phyloP scores from a whole-genome alignment of 1,284 basidiomycete species.

The Boletus albobrunnescens region DNA sequence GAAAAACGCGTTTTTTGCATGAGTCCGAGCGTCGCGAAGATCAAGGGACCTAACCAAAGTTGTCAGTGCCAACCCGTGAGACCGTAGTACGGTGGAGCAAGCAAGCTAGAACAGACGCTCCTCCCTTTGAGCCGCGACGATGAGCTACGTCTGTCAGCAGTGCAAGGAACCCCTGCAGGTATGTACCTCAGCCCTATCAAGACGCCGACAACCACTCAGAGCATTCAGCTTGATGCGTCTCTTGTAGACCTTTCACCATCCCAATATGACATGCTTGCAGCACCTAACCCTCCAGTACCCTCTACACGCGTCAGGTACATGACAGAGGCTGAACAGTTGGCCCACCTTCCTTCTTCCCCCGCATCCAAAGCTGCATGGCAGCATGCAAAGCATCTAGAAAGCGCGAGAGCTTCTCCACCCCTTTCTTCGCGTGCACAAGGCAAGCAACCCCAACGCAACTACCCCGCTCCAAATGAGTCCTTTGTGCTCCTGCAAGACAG shows the following conservation, averaged over 20 bases:
- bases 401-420: conserved; percentile 37
- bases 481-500: conserved; percentile 89
- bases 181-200: conserved; percentile 19
- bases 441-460: conserved; percentile 52
- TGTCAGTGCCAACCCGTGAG: no score
- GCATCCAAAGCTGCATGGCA: conserved; percentile 61
- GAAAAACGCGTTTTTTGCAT: conserved; percentile 22
- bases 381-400: conserved; percentile 41
- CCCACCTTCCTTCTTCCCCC: conserved; percentile 52
- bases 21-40: conserved; percentile 17
- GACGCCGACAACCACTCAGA: conserved; percentile 16
- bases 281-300: conserved; percentile 60
- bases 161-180: conserved; percentile 85
- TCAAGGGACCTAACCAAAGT: no score
- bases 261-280: conserved; percentile 80
- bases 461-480: conserved; percentile 69
- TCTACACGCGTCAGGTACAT: conserved; percentile 39
- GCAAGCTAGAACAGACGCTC: no score
- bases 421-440: conserved; percentile 46
- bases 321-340: conserved; percentile 52
- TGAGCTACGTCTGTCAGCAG: conserved; percentile 75
- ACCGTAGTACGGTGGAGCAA: no score
- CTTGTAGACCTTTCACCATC: conserved; percentile 80
- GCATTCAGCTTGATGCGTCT: conserved; percentile 72
- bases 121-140: conserved; percentile 25